phyloP scores from a whole-genome alignment of 164 flowering plant genomes.

The Amborella trichopoda region DNA sequence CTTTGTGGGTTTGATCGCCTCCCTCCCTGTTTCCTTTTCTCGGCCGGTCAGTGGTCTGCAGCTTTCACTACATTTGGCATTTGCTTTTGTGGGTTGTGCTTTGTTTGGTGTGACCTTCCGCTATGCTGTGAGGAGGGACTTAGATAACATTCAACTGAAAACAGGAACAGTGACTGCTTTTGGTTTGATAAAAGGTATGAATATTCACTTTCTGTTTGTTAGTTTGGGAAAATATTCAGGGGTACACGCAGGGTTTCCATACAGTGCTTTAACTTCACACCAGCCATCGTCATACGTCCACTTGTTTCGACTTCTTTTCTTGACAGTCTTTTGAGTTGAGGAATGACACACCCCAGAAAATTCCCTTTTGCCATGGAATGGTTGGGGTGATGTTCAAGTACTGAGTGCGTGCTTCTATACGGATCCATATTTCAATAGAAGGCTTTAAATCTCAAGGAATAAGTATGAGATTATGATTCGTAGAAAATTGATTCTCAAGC shows the following conservation, averaged over 20 bases:
- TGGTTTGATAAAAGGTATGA: slow-evolving; percentile 66
- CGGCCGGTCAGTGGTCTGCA: slow-evolving; percentile 30
- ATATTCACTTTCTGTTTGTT: not conserved
- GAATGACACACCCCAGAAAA: not conserved
- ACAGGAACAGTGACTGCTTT: slow-evolving; percentile 78
- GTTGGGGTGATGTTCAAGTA: not conserved
- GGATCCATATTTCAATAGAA: too few relatives aligned
- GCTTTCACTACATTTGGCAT: slow-evolving; percentile 52
- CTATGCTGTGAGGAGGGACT: slow-evolving; percentile 69
- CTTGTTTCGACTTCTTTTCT: not conserved
- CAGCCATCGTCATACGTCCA: not conserved
- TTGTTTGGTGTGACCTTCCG: slow-evolving; percentile 84
- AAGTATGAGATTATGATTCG: too few relatives aligned
- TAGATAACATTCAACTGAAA: slow-evolving; percentile 81
- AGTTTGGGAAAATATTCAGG: not conserved
- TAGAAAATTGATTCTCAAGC: too few relatives aligned
- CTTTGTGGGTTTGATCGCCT: slow-evolving; percentile 65
- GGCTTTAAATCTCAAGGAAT: too few relatives aligned
- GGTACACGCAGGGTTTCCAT: not conserved
- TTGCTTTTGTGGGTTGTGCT: slow-evolving; percentile 65
- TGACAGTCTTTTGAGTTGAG: not conserved
- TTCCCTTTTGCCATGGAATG: not conserved
- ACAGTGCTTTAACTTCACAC: not conserved
- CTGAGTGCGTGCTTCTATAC: too few relatives aligned
- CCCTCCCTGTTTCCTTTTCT: slow-evolving; percentile 53